Base-by-base conservation (phyloP, 2,329 filamentous ascomycete genomes). In the Xylaria sp. region DNA sequence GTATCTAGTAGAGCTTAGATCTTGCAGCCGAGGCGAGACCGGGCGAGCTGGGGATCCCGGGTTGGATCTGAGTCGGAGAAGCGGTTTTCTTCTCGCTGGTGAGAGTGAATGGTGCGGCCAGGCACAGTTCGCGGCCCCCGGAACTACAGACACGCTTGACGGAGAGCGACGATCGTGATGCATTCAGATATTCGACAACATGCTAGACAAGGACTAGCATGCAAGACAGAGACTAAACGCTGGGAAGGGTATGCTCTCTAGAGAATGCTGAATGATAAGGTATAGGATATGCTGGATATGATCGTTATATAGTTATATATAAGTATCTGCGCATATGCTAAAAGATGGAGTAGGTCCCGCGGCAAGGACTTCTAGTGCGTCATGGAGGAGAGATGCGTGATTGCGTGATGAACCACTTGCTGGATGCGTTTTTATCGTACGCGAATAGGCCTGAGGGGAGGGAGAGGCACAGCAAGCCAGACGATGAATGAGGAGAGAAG, bases 131-230 rank as follows among this genome's bases (percentile, higher is more conserved):
- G 72, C 69, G 62, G 73, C 69, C 71, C 68, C 74, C 73, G 73
- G 72, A 71, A 70, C 69, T 71, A 74, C 69, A 70, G 68, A 76
- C 73, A 75, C 74, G 68, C 71, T 64, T 68, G 71, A 65, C 62
- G 71, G 64, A 52, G 63, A 68, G 55, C 65, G 70, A 70, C 68
- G 72, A 70, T 74, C 67, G 74, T 69, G 76, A 80, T 78, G 77
- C 78, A 80, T 80, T 77, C 77, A 78, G 77, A 68, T 66, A 48
- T 55, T 72, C 65, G 70, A 66, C 74, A 13, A 65, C 70, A 76
- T 74, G 75, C 74, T 71, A 74, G 73, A 72, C 63, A 64, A 20
- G 20, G 8, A 18, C 62, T 62, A 64, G 46, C 23, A 58, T 25
- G 18, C 9, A 54, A 54, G 34, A 46, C 52, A 20, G 23, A 9